Base-by-base conservation (phyloP, 495 filamentous ascomycete genomes). In the Podospora australis region DNA sequence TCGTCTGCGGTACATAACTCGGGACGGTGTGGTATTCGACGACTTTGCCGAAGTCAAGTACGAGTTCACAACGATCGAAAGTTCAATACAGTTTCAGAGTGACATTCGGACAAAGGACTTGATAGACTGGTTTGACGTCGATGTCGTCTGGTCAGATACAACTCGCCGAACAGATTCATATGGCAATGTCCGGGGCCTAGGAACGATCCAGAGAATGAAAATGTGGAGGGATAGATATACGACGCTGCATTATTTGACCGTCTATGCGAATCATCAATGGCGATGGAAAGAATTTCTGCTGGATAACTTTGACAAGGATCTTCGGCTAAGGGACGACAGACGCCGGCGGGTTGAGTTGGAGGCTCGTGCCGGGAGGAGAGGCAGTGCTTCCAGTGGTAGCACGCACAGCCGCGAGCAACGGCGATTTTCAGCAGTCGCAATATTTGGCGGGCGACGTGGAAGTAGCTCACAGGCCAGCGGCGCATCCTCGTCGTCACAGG, bases 121-220 rank as follows among this genome's bases (percentile, higher is more conserved):
- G 6, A 49, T 68, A 16, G 65, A 66, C 29, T 65, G 58, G 56
- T 68, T 60, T 16, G 65, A 68, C 42, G 56, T 62, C 9, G 65
- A 68, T 42, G 62, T 65, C 13, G 57, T 64, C 28, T 68, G 63
- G 62, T 66, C 62, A 1, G 63, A 68, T 45, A 48, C 28, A 8
- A 56, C 65, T 39, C 53, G 62, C 39, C 45, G 65, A 39, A 63
- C 60, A 3, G 63, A 68, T 42, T 52, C 57, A 8, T 66, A 62
- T 39, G 65, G 65, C 24, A 64, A 54, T 21, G 60, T 68, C 21
- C 50, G 60, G 20, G 65, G 65, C 1, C 38, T 68, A 50, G 65
- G 65, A 4, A 59, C 63, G 1, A 66, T 68, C 14, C 65, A 68
- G 49, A 44, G 65, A 35, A 58, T 68, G 45, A 68, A 68, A 42